Evolutionary conservation across 2,329 filamentous ascomycete species (phyloP), one percentile per base, ranked within the genome.

Genomic region (Pestalotiopsis sp.): DNA sequence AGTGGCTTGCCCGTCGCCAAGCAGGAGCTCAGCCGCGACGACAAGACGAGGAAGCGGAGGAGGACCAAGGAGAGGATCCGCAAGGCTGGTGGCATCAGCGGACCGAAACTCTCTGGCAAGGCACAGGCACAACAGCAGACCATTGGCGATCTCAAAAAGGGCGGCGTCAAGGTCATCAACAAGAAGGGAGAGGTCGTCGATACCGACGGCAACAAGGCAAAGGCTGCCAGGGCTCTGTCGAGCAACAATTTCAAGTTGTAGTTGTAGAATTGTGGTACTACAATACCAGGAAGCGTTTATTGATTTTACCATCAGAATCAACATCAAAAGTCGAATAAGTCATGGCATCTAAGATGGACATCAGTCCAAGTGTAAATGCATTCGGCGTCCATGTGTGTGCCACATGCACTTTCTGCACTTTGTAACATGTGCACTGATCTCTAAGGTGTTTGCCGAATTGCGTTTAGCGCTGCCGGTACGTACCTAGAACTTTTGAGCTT

Each of bases 121-220:
- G 86, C 83, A 36, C 84, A 87, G 72, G 83, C 85, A 66, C 86
- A 84, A 72, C 81, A 81, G 71, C 82, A 85, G 69, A 85, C 83
- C 25, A 74, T 86, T 64, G 82, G 79, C 5, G 81, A 85, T 64
- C 79, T 84, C 64, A 82, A 80, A 75, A 80, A 92, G 86, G 94
- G 93, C 66, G 93, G 93, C 70, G 95, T 98, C 74, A 95, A 92
- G 86, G 88, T 98, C 70, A 96, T 98, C 82, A 95, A 94, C 71
- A 93, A 92, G 82, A 95, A 93, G 84, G 95, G 95, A 66, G 91
- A 95, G 80, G 83, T 97, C 67, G 91, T 91, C 20, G 92, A 97
- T 81, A 87, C 97, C 41, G 90, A 96, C 73, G 95, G 95, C 38
- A 93, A 92, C 76, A 92, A 93, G 83, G 87, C 92, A 58, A 86